Evolutionary conservation across 2,329 filamentous ascomycete species (phyloP).

Genomic region (Neofusicoccum kwambonambiense): DNA sequence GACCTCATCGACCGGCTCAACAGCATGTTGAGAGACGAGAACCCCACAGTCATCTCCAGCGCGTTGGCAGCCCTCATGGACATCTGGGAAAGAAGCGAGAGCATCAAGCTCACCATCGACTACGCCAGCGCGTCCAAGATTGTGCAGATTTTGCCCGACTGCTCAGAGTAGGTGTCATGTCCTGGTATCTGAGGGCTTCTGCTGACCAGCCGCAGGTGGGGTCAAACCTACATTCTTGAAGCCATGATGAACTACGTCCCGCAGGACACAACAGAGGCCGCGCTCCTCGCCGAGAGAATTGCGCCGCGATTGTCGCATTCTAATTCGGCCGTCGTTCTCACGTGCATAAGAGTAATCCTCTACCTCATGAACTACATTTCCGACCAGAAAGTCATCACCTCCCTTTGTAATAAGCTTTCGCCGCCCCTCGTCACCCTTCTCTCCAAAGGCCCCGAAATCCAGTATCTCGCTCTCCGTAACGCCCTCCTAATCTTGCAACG

Average conservation of each 20-base stretch:
- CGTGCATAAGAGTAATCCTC: slow-evolving; percentile 91
- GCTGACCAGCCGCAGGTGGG: slow-evolving; percentile 67
- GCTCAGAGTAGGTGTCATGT: slow-evolving; percentile 75
- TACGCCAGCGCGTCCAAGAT: slow-evolving; percentile 98
- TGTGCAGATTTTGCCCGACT: slow-evolving; percentile 92
- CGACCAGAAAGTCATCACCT: slow-evolving; percentile 83
- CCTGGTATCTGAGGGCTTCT: slow-evolving; percentile 18
- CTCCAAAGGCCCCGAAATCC: slow-evolving; percentile 96
- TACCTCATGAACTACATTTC: slow-evolving; percentile 99
- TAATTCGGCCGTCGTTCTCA: slow-evolving; percentile 94
- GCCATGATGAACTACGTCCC: slow-evolving; percentile 97
- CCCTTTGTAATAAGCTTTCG: slow-evolving; percentile 87
- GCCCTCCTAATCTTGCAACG: slow-evolving; percentile 91
- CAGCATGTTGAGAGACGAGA: slow-evolving; percentile 86
- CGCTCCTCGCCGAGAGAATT: slow-evolving; percentile 88
- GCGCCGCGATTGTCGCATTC: slow-evolving; percentile 94
- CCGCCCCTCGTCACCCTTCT: slow-evolving; percentile 91
- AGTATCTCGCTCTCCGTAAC: slow-evolving; percentile 92
- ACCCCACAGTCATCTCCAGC: slow-evolving; percentile 94
- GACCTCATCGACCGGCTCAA: slow-evolving; percentile 93
- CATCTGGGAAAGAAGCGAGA: slow-evolving; percentile 97
- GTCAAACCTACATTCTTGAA: slow-evolving; percentile 97
- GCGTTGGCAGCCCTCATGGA: slow-evolving; percentile 90
- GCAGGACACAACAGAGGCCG: slow-evolving; percentile 82
- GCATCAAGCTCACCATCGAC: slow-evolving; percentile 96